Evolutionary conservation across 1,284 basidiomycete genomes (phyloP).

Genomic region (Irpex lacteus): DNA sequence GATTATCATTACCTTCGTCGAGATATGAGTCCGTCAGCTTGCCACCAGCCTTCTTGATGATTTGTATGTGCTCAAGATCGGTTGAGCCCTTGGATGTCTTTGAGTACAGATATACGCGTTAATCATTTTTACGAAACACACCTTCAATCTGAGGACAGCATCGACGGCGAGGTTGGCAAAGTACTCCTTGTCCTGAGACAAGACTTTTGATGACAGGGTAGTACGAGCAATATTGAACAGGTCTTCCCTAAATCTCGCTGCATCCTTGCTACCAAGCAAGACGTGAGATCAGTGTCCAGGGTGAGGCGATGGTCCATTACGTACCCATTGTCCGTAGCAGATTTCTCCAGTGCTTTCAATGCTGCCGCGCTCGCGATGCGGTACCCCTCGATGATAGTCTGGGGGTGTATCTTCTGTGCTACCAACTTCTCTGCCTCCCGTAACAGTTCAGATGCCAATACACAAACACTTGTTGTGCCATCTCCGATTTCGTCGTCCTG

Average conservation of each 20-base stretch:
- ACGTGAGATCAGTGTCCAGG: background rate
- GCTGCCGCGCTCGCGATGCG: slow-evolving; percentile 90
- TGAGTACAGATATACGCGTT: background rate
- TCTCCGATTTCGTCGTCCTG: slow-evolving; percentile 99
- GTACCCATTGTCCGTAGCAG: slow-evolving; percentile 84
- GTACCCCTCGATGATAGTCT: slow-evolving; percentile 99
- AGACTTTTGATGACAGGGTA: slow-evolving; percentile 94
- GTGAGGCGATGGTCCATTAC: slow-evolving; percentile 27
- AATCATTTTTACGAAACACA: slow-evolving; percentile 22
- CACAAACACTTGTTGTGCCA: slow-evolving; percentile 94
- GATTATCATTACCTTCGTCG: slow-evolving; percentile 71
- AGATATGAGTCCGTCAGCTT: slow-evolving; percentile 99
- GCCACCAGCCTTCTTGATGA: slow-evolving; percentile 99
- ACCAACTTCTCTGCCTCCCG: slow-evolving; percentile 97
- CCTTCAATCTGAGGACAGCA: slow-evolving; percentile 93
- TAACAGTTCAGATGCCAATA: slow-evolving; percentile 89
- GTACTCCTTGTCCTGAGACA: slow-evolving; percentile 97
- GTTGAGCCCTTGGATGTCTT: slow-evolving; percentile 71
- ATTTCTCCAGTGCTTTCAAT: slow-evolving; percentile 77
- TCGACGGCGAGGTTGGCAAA: slow-evolving; percentile 98
- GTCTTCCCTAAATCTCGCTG: slow-evolving; percentile 80
- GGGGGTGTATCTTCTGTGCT: slow-evolving; percentile 92
- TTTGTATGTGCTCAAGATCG: slow-evolving; percentile 97
- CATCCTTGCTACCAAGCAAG: slow-evolving; percentile 56
- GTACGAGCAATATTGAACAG: slow-evolving; percentile 96